Percentiles rank a stretch among this genome's conserved stretches.
Evolutionary conservation across 176 grass and related monocot genomes (phyloP).

Genomic region (Tillandsia leiboldiana): DNA sequence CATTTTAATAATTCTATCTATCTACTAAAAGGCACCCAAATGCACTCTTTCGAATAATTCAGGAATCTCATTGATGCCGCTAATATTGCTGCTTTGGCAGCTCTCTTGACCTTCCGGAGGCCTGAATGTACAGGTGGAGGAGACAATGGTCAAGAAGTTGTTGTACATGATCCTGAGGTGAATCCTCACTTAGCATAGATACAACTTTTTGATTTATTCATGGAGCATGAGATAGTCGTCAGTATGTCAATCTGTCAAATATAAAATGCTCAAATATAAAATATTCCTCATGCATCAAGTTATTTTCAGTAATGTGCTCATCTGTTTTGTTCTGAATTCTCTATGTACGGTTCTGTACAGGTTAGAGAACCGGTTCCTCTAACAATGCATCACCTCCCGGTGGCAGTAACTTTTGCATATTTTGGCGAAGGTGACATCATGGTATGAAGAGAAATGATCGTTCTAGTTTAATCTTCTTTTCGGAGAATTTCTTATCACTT

Average conservation of each 20-base stretch:
- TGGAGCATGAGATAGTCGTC: not conserved
- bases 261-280: too few species aligned
- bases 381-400: constrained; percentile 81
- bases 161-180: constrained; percentile 75
- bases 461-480: not conserved
- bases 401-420: constrained; percentile 93
- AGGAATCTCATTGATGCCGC: constrained; percentile 94
- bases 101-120: constrained; percentile 70
- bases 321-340: not conserved
- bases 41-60: constrained; percentile 3
- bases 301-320: not conserved
- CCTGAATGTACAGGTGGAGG: constrained; percentile 77
- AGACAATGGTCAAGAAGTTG: constrained; percentile 71
- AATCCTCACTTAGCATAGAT: constrained; percentile 8
- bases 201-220: not conserved
- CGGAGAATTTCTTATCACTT: not conserved
- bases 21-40: not conserved
- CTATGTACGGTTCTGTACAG: constrained; percentile 34
- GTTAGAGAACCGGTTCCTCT: constrained; percentile 83
- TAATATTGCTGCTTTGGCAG: constrained; percentile 83
- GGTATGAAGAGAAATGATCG: constrained; percentile 40
- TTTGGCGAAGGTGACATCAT: constrained; percentile 73
- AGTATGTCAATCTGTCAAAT: too few species aligned
- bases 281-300: too few species aligned
- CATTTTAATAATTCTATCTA: not conserved